Evolutionary conservation across 495 filamentous ascomycete species (phyloP).

Genomic region (Staphylotrichum longicolle): DNA sequence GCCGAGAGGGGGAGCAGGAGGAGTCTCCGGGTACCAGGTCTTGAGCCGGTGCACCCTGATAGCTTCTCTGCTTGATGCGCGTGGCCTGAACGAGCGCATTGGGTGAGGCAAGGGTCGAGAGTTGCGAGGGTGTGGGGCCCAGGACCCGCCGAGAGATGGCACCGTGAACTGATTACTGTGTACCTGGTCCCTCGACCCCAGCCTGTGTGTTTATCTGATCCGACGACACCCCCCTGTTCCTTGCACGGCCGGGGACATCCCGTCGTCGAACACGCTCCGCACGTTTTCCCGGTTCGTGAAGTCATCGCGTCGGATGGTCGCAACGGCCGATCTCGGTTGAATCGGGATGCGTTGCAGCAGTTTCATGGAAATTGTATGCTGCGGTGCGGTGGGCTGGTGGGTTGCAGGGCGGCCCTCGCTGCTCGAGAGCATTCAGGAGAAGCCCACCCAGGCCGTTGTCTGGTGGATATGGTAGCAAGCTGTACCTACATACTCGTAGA

Average conservation of each 20-base stretch:
- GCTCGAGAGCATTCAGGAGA: too few relatives aligned
- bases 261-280: not conserved
- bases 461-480: not conserved
- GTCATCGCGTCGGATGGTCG: not conserved
- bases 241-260: not conserved
- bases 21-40: not conserved
- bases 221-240: not conserved
- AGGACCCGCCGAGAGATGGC: too few relatives aligned
- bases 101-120: too few relatives aligned
- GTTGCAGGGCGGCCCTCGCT: too few relatives aligned
- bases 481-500: not conserved
- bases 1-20: not conserved
- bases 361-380: too few relatives aligned
- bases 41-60: not conserved
- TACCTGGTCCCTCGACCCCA: not conserved
- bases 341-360: too few relatives aligned
- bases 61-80: not conserved
- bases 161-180: constrained; percentile 6
- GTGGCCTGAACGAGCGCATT: too few relatives aligned
- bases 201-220: constrained; percentile 10
- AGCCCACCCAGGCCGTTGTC: too few relatives aligned
- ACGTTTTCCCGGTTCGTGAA: not conserved
- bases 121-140: too few relatives aligned
- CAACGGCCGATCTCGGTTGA: constrained; percentile 8
- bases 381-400: too few relatives aligned